Conservation (phyloP, 2,329 filamentous ascomycete species). For the Cladosporium sphaerospermum region DNA sequence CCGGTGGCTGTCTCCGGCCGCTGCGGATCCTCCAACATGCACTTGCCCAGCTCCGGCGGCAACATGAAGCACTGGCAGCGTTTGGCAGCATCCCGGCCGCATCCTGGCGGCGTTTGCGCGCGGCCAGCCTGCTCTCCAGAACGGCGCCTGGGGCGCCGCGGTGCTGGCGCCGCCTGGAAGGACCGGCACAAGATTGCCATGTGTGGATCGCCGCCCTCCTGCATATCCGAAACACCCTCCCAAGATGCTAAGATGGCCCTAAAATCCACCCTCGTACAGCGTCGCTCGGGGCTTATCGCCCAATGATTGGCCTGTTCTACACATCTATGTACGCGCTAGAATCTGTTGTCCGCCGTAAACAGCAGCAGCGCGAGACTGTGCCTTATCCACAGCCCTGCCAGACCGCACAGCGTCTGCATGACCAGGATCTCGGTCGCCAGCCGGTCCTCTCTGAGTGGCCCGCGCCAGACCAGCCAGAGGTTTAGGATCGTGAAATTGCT, state of each 20-base stretch:
- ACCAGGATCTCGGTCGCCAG: slow-evolving; percentile 71
- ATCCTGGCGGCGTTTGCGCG: not conserved
- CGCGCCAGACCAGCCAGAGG: slow-evolving; percentile 92
- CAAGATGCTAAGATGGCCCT: not conserved
- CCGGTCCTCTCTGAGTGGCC: slow-evolving; percentile 79
- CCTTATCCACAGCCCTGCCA: slow-evolving; percentile 77
- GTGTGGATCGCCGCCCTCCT: not conserved
- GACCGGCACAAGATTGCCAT: not conserved
- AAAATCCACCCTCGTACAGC: not conserved
- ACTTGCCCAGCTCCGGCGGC: not conserved
- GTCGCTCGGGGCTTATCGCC: not conserved
- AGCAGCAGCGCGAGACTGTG: slow-evolving; percentile 81
- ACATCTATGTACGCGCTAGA: slow-evolving; percentile 12
- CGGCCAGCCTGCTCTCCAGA: not conserved
- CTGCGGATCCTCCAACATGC: not conserved
- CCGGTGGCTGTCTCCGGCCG: not conserved
- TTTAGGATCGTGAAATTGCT: slow-evolving; percentile 93
- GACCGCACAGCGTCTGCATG: slow-evolving; percentile 70
- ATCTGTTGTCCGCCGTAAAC: slow-evolving; percentile 78
- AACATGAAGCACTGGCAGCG: not conserved
- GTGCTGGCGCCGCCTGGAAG: no score
- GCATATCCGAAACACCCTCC: not conserved
- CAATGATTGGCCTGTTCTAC: slow-evolving; percentile 1
- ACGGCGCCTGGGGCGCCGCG: no score
- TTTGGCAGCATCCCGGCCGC: not conserved